Evolutionary conservation across 139 green algal species (phyloP).

Genomic region (Picocystis salinarum): DNA sequence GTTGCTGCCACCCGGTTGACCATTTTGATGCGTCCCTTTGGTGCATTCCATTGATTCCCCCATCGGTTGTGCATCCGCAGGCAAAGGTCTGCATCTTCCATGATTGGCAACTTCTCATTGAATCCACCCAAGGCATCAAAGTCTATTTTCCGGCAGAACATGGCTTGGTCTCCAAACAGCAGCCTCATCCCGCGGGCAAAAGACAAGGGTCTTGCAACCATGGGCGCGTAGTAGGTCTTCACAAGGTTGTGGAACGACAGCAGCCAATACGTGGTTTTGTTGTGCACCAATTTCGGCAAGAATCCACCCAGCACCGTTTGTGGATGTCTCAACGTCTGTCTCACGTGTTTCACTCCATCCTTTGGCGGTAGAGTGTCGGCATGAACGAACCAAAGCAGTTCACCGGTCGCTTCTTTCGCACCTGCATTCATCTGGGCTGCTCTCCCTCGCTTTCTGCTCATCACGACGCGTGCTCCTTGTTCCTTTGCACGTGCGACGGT

Average conservation of each 20-base stretch:
- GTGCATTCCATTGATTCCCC: too few species aligned
- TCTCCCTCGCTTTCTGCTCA: constrained; percentile 14
- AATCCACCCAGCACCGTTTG: constrained; percentile 5
- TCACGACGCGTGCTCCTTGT: background rate
- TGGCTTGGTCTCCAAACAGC: constrained; percentile 30
- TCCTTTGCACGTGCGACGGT: background rate
- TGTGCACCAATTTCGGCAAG: background rate
- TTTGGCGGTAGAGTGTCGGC: constrained; percentile 24
- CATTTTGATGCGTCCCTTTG: too few species aligned
- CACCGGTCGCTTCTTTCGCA: constrained; percentile 15
- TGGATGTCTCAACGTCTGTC: background rate
- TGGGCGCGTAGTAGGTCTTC: constrained; percentile 25
- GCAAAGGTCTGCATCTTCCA: constrained; percentile 64
- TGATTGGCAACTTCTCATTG: constrained; percentile 33
- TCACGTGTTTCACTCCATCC: constrained; percentile 17
- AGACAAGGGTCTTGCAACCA: constrained; percentile 29
- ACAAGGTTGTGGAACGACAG: constrained; percentile 27
- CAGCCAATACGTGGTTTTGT: constrained; percentile 7
- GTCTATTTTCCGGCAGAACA: constrained; percentile 35
- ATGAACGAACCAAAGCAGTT: constrained; percentile 33
- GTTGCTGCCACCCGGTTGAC: constrained; percentile 15
- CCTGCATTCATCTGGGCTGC: constrained; percentile 60
- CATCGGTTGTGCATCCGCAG: constrained; percentile 32
- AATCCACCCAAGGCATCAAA: constrained; percentile 28
- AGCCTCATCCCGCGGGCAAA: constrained; percentile 9